These are phyloP conservation scores for Crithidia acanthocephali DNA, from an alignment of 208 protist genomes.

Conservation along the genomic window DNA sequence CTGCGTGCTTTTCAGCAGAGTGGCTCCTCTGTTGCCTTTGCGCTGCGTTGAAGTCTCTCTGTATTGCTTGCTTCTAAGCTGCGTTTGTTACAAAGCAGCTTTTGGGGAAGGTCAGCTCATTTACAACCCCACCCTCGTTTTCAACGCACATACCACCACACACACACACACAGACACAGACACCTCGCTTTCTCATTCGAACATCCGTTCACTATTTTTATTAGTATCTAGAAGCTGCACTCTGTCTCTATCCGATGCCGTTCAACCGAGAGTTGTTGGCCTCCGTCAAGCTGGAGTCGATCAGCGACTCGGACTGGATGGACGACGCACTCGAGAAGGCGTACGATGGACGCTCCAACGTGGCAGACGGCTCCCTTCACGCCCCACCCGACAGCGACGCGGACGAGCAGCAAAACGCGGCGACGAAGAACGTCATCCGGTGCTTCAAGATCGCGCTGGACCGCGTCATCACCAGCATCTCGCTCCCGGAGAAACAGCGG, in stretches of 20 bases:
- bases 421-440: slow-evolving; percentile 68
- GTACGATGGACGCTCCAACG: slow-evolving; percentile 16
- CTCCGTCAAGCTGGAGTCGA: slow-evolving; percentile 60
- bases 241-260: slow-evolving; percentile 35
- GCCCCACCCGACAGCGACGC: slow-evolving; percentile 6
- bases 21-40: no score
- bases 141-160: no score
- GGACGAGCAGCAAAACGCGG: slow-evolving; percentile 44
- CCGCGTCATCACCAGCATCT: slow-evolving; percentile 82
- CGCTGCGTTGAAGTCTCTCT: no score
- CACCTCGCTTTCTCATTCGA: not conserved
- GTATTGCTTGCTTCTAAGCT: no score
- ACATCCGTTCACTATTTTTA: no score
- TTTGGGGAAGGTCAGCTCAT: no score
- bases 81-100: no score
- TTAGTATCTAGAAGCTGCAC: no score
- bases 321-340: slow-evolving; percentile 20
- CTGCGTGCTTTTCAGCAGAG: no score
- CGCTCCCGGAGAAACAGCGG: slow-evolving; percentile 79
- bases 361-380: not conserved
- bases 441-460: slow-evolving; percentile 86
- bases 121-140: no score
- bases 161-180: no score
- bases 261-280: slow-evolving; percentile 78
- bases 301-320: slow-evolving; percentile 31